Percentiles rank a stretch among this genome's conserved stretches.
Evolutionary conservation across 2,329 filamentous ascomycete species (phyloP).

Genomic region (Cylindrodendrum hubeiense): DNA sequence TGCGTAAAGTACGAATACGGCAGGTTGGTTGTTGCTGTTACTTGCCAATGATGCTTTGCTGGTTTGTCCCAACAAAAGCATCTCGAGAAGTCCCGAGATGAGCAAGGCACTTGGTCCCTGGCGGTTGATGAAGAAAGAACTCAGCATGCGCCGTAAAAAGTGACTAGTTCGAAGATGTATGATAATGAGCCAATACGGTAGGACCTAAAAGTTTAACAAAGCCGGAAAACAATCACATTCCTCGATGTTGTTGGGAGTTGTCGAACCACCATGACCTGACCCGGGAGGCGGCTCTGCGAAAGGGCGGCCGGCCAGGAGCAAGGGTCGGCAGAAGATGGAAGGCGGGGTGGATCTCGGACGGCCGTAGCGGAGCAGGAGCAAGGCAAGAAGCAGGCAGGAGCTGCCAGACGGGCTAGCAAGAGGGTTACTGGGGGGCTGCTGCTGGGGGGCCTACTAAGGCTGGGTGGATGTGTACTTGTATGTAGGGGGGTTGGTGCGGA

Average conservation of each 20-base stretch:
- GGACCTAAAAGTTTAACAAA: background rate
- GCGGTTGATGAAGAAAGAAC: background rate
- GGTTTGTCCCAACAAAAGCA: conserved; percentile 18
- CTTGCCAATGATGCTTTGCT: conserved; percentile 3
- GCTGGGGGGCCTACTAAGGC: too few species aligned
- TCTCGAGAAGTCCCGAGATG: conserved; percentile 2
- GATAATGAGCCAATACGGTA: background rate
- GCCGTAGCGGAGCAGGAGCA: background rate
- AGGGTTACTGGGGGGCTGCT: background rate
- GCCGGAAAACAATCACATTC: background rate
- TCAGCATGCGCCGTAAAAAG: background rate
- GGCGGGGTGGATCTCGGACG: conserved; percentile 25
- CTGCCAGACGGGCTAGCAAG: background rate
- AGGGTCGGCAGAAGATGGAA: conserved; percentile 25
- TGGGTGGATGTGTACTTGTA: too few species aligned
- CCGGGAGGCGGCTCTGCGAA: conserved; percentile 26
- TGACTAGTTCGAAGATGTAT: background rate
- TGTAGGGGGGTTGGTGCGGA: background rate
- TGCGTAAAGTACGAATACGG: background rate
- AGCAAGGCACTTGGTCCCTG: background rate
- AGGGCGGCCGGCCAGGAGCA: background rate
- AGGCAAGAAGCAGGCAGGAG: background rate
- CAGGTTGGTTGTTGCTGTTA: background rate
- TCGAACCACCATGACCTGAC: conserved; percentile 46
- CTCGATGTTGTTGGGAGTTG: conserved; percentile 22